Percentiles rank a stretch among this genome's conserved stretches.
These are phyloP conservation scores for Tetrapisispora nanseiensis DNA, from an alignment of 805 yeast genomes.

Conservation along the genomic window DNA sequence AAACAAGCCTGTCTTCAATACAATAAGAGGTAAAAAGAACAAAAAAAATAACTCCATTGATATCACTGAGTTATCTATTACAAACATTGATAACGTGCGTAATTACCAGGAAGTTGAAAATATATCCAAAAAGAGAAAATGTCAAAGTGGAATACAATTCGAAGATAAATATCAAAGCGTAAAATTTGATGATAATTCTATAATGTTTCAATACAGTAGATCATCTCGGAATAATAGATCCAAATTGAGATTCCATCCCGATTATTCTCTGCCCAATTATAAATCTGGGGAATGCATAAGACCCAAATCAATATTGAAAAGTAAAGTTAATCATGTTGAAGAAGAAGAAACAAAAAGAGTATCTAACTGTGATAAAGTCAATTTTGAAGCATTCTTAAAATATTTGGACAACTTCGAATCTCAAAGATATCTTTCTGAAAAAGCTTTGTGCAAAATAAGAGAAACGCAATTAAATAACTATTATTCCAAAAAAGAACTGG, in stretches of 20 bases:
- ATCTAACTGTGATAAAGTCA: slow-evolving; percentile 31
- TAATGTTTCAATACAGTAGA: background rate
- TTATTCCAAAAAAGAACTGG: slow-evolving; percentile 10
- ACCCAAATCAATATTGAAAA: slow-evolving; percentile 32
- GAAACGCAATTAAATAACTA: slow-evolving; percentile 33
- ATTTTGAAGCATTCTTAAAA: slow-evolving; percentile 29
- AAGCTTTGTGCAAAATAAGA: slow-evolving; percentile 27
- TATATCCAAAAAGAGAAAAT: slow-evolving; percentile 1
- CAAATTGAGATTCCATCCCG: background rate
- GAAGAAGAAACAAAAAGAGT: slow-evolving; percentile 31
- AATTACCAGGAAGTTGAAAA: background rate
- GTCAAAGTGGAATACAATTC: background rate
- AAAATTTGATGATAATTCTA: slow-evolving; percentile 1
- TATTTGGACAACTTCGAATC: slow-evolving; percentile 32
- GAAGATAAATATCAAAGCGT: background rate
- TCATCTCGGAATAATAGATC: background rate
- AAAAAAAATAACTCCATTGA: slow-evolving; percentile 11
- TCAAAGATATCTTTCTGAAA: slow-evolving; percentile 28
- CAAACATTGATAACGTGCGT: background rate
- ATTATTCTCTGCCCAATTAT: background rate
- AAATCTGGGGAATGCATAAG: background rate
- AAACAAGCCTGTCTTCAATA: background rate
- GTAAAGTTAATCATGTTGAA: slow-evolving; percentile 27
- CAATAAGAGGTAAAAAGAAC: background rate
- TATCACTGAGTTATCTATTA: slow-evolving; percentile 4